A percentile compares a stretch with the other conserved stretches of the same genome.
Evolutionary conservation across 495 filamentous ascomycete species (phyloP).

Genomic region (Talaromyces adpressus): DNA sequence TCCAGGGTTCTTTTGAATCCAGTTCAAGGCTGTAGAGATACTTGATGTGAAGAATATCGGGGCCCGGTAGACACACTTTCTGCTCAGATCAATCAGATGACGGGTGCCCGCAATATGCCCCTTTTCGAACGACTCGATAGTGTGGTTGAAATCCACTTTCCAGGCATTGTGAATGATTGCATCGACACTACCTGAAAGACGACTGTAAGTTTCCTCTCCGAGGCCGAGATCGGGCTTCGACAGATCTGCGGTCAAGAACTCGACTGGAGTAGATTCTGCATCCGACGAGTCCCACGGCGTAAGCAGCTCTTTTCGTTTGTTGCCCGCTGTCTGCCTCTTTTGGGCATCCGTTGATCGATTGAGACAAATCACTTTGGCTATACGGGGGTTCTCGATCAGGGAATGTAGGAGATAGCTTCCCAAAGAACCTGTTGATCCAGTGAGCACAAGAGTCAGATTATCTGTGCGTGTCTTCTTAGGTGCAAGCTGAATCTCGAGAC

Average conservation of each 20-base stretch:
- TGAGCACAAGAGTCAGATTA: constrained; percentile 30
- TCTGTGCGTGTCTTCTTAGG: neutral
- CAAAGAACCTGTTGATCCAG: constrained; percentile 49
- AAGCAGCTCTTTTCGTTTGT: constrained; percentile 12
- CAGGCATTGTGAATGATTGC: constrained; percentile 53
- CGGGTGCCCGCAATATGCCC: constrained; percentile 45
- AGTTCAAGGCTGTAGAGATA: constrained; percentile 26
- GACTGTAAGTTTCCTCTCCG: constrained; percentile 20
- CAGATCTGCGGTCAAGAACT: constrained; percentile 42
- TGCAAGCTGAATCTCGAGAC: constrained; percentile 1
- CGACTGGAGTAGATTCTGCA: constrained; percentile 10
- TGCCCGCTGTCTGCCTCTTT: constrained; percentile 12
- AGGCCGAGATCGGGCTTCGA: constrained; percentile 37
- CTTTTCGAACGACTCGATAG: constrained; percentile 44
- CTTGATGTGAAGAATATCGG: constrained; percentile 48
- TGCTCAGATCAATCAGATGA: constrained; percentile 43
- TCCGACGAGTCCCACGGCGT: neutral
- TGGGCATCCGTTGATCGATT: constrained; percentile 34
- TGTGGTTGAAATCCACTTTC: constrained; percentile 55
- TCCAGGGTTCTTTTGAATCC: neutral
- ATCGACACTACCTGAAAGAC: constrained; percentile 32
- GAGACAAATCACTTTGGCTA: constrained; percentile 46
- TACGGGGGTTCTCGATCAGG: constrained; percentile 26
- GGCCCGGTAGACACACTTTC: constrained; percentile 28
- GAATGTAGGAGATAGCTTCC: constrained; percentile 47